Evolutionary conservation across 371 early-diverging fungal species (phyloP), one percentile per base, ranked within the genome.

Genomic region (Mortierella sp.): DNA sequence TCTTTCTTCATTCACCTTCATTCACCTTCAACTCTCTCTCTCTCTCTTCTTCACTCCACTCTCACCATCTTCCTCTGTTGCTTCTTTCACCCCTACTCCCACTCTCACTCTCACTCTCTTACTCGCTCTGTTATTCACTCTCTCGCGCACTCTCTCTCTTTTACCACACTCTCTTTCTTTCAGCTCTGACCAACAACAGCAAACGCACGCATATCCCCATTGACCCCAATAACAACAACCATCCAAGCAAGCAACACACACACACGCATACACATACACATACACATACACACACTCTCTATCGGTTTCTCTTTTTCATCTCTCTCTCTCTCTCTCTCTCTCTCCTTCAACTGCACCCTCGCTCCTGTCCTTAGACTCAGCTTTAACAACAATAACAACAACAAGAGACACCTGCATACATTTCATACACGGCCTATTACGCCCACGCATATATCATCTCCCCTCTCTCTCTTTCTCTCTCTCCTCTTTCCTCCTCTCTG

Each of bases 211-310:
- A 16, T 19, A 71, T 50, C 73, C 28, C 50, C 52, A 73, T 50
- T 54, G 50, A 73, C 73, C 68, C 68, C 68, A 73, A 47, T 54
- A 70, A 47, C 73, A 70, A 65, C 65, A 45, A 31, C 72, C 5
- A 26, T 10, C 10, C 45, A 2, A 6, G 0, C 19, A 45, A 26
- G 45, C 26, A 7, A 14, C 19, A 34, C n/a, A 0, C 57, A 26
- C 7, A 5, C 24, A 21, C 7, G 24, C 54, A 19, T n/a, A n/a
- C n/a, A n/a, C n/a, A n/a, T n/a, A n/a, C n/a, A n/a, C n/a, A n/a
- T n/a, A 48, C 50, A 48, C 10, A 48, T 26, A 11, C 58, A 34
- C 34, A 34, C 38, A 19, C 19, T 63, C 44, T 24, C 68, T 24
- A 24, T 68, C 68, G 68, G 68, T 68, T 68, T 68, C 68, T 68